Percentiles rank a stretch among this genome's conserved stretches.
phyloP scores from a whole-genome alignment of 2,329 filamentous ascomycete genomes.

The Diplocarpon rosae region DNA sequence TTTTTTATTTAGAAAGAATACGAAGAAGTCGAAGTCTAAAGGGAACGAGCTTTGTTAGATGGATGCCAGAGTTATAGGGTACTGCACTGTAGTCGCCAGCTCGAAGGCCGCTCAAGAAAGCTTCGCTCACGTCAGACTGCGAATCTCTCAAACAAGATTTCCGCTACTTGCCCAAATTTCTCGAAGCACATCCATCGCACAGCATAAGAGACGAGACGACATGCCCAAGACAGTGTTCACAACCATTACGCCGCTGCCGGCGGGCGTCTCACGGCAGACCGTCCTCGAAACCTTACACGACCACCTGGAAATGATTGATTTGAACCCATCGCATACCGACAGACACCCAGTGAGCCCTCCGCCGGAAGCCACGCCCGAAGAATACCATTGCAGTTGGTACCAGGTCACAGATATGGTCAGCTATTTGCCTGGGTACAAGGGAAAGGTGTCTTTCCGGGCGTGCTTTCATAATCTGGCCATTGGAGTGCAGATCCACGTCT shows the following conservation, averaged over 20 bases:
- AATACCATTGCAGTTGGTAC: slow-evolving; percentile 66
- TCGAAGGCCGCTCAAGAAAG: too few species aligned
- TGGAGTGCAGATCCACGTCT: slow-evolving; percentile 71
- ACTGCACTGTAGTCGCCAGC: too few species aligned
- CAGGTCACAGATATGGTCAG: slow-evolving; percentile 64
- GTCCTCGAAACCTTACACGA: slow-evolving; percentile 67
- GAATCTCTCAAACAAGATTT: too few species aligned
- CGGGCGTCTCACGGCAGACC: slow-evolving; percentile 53
- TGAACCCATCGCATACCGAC: slow-evolving; percentile 71
- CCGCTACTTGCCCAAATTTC: neutral
- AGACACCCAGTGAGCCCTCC: slow-evolving; percentile 58
- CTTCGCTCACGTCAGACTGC: neutral
- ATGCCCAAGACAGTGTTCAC: slow-evolving; percentile 66
- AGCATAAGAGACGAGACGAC: slow-evolving; percentile 6
- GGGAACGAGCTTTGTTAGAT: too few species aligned
- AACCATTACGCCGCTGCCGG: slow-evolving; percentile 65
- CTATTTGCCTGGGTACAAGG: slow-evolving; percentile 55
- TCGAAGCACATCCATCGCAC: neutral
- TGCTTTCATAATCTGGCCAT: slow-evolving; percentile 64
- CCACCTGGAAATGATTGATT: slow-evolving; percentile 67
- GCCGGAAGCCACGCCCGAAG: slow-evolving; percentile 55
- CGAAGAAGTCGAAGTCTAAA: too few species aligned
- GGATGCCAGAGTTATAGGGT: neutral
- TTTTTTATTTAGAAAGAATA: too few species aligned
- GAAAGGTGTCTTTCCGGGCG: slow-evolving; percentile 65